Percentiles rank a stretch among this genome's conserved stretches.
Conservation (phyloP, 2,329 filamentous ascomycete species). For the Aspergillus carbonarius region DNA sequence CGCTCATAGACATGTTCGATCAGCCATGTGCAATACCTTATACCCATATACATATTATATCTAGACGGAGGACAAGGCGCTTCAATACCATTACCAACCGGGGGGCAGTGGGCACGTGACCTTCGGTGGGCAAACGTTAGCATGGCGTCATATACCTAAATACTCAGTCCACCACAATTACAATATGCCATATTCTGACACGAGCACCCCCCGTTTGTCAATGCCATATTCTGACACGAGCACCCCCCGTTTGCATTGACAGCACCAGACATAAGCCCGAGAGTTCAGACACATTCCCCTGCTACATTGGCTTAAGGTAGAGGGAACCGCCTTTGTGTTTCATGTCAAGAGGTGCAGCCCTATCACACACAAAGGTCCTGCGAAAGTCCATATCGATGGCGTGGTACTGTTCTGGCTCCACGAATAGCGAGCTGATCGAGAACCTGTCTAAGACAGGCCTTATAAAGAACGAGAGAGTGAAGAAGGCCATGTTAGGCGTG, state of each 20-base stretch:
- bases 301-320: not conserved
- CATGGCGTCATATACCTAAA: too few relatives aligned
- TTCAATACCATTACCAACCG: too few relatives aligned
- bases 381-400: constrained; percentile 62
- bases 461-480: constrained; percentile 70
- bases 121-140: too few relatives aligned
- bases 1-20: too few relatives aligned
- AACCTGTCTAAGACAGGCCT: constrained; percentile 73
- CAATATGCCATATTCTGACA: too few relatives aligned
- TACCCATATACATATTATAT: too few relatives aligned
- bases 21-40: too few relatives aligned
- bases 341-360: constrained; percentile 13
- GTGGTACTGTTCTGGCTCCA: constrained; percentile 77
- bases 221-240: not conserved
- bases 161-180: too few relatives aligned
- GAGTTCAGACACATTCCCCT: too few relatives aligned
- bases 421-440: constrained; percentile 72
- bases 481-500: constrained; percentile 76
- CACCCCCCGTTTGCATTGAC: not conserved
- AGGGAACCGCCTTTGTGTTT: not conserved
- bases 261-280: not conserved
- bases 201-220: too few relatives aligned
- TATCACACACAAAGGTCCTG: constrained; percentile 3
- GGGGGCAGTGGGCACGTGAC: too few relatives aligned
- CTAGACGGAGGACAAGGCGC: too few relatives aligned